Base-by-base conservation (phyloP, 176 grass and related monocot genomes). In the Ampelocalamus luodianensis region DNA sequence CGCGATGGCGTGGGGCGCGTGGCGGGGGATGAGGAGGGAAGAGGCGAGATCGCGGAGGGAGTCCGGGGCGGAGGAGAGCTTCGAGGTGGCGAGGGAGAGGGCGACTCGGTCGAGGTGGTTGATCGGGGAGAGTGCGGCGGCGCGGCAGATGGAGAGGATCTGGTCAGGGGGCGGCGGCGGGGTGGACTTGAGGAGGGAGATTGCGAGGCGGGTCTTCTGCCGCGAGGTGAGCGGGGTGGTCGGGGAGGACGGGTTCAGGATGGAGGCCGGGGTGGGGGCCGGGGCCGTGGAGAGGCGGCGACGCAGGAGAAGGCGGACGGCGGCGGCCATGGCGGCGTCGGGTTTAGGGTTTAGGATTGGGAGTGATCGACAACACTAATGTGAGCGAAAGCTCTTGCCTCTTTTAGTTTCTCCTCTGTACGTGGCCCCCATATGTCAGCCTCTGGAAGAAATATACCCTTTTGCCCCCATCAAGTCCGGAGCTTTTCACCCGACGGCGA, bases 121-220 rank as follows among this genome's bases (percentile, higher is more conserved):
- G 18, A 77, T 37, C 45, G 90, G 92, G 26, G 76, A 80, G 66
- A 95, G 95, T 8, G 92, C 79, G 10, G 96, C 93, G 72, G 91
- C 93, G 36, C 87, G 93, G 88, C 87, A 95, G 71, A 95, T 98
- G 79, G 90, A 86, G 61, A 98, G 76, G 85, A 98, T 98, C 74
- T 93, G 89, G 13, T 90, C 80, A 8, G 91, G 89, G 22, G 87
- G 86, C 38, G 88, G 87, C 90, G 90, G 85, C 71, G 87, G 73
- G 72, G 76, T 82, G 61, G 89, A 84, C 82, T 91, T 93, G 89
- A 96, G 88, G 80, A 93, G 95, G 44, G 93, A 88, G 24, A 95
- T 88, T 42, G 91, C 91, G 45, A 92, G 89, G 54, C 91, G 93
- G 82, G 85, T 89, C 71, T 98, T 98, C 83, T 93, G 79, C 72